Percentiles rank a stretch among this genome's conserved stretches.
Conservation (phyloP, 2,329 filamentous ascomycete species). For the Exserohilum turcica region DNA sequence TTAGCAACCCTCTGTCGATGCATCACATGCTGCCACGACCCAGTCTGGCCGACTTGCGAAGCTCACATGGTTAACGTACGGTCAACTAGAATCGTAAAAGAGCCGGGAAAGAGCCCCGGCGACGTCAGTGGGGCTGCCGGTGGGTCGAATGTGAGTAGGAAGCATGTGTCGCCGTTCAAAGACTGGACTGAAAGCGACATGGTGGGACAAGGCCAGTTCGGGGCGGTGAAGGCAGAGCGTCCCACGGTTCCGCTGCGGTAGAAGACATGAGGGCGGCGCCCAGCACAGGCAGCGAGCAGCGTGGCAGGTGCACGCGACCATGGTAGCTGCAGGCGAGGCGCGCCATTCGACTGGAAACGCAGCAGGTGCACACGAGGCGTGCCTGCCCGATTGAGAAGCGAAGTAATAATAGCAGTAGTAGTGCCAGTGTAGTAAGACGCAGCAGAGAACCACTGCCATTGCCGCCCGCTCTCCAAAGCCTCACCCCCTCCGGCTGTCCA, state of each 20-base stretch:
- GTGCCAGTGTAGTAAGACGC: background rate
- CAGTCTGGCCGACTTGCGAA: background rate
- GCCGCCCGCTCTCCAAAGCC: too few species aligned
- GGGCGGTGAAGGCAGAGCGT: conserved; percentile 6
- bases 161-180: conserved; percentile 68
- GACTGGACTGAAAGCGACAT: conserved; percentile 70
- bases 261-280: conserved; percentile 6
- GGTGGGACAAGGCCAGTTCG: conserved; percentile 9
- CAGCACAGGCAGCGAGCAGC: conserved; percentile 4
- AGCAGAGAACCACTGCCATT: background rate
- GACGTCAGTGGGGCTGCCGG: conserved; percentile 51
- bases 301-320: conserved; percentile 14
- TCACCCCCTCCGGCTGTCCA: background rate
- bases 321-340: conserved; percentile 17
- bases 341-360: background rate
- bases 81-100: conserved; percentile 72
- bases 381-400: conserved; percentile 7
- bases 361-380: conserved; percentile 16
- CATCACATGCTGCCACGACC: background rate
- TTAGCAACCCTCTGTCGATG: conserved; percentile 8
- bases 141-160: conserved; percentile 67
- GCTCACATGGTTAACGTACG: conserved; percentile 36
- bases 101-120: conserved; percentile 49
- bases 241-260: conserved; percentile 1
- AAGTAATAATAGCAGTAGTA: background rate